phyloP scores from a whole-genome alignment of 352 stramenopile species.

The Phytophthora pseudosyringae region DNA sequence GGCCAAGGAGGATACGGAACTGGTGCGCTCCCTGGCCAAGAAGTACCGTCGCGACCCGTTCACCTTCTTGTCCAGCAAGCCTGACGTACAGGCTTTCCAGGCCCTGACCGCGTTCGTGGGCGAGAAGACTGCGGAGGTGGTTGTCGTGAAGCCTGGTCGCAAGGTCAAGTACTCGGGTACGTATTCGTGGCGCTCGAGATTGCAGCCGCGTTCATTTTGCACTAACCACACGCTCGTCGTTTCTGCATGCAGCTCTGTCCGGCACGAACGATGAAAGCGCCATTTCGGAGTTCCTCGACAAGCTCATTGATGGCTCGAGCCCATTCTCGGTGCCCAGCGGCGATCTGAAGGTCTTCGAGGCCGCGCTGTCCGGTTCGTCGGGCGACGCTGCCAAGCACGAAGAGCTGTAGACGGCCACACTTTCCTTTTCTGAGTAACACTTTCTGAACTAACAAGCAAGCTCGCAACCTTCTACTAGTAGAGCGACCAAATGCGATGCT shows the following conservation, averaged over 20 bases:
- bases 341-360: slow-evolving; percentile 33
- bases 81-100: slow-evolving; percentile 44
- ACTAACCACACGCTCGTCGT: slow-evolving; percentile 7
- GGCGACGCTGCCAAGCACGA: slow-evolving; percentile 31
- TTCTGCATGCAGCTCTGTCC: slow-evolving; percentile 39
- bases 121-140: slow-evolving; percentile 32
- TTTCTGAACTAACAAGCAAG: slow-evolving; percentile 15
- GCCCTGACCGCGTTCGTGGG: slow-evolving; percentile 49
- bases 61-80: slow-evolving; percentile 54
- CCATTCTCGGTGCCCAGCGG: slow-evolving; percentile 43
- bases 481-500: slow-evolving; percentile 2
- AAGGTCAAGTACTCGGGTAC: slow-evolving; percentile 70
- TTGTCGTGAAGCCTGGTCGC: slow-evolving; percentile 70
- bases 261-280: slow-evolving; percentile 37
- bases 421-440: slow-evolving; percentile 3
- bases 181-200: slow-evolving; percentile 14
- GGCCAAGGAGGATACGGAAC: slow-evolving; percentile 41
- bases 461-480: not conserved
- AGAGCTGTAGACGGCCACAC: slow-evolving; percentile 29
- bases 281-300: slow-evolving; percentile 63
- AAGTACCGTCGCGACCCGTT: slow-evolving; percentile 83
- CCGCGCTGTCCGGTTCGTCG: slow-evolving; percentile 18
- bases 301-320: slow-evolving; percentile 68
- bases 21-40: slow-evolving; percentile 71
- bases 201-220: not conserved